Percentiles rank a stretch among this genome's conserved stretches.
Evolutionary conservation across 148 eudicot genomes (phyloP).

Genomic region (Cornus kousa): DNA sequence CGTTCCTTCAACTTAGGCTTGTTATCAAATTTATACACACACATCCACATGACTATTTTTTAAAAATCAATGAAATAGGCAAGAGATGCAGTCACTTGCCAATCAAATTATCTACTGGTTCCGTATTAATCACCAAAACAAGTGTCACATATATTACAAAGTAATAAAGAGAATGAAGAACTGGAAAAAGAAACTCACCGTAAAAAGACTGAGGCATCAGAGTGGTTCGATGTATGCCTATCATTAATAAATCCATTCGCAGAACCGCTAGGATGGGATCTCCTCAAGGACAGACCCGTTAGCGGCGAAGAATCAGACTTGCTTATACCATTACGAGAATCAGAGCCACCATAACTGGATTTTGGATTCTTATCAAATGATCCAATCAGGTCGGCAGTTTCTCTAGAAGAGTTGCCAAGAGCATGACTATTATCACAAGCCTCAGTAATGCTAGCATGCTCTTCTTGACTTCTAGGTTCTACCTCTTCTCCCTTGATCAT

Average conservation of each 20-base stretch:
- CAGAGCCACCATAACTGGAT: conserved; percentile 18
- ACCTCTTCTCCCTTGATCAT: conserved; percentile 25
- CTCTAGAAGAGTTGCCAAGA: conserved; percentile 35
- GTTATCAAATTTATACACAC: too few species aligned
- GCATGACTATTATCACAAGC: conserved; percentile 21
- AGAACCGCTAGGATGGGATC: conserved; percentile 45
- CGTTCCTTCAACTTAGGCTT: too few species aligned
- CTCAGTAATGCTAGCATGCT: conserved; percentile 26
- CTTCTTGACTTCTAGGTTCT: conserved; percentile 19
- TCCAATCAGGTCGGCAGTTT: conserved; percentile 82
- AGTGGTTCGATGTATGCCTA: conserved; percentile 55
- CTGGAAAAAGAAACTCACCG: conserved; percentile 41
- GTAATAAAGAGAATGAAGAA: neutral
- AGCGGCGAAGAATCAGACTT: conserved; percentile 43
- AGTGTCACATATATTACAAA: too few species aligned
- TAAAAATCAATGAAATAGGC: neutral
- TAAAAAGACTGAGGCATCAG: conserved; percentile 81
- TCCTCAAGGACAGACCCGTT: conserved; percentile 77
- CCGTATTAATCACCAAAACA: too few species aligned
- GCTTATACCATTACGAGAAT: conserved; percentile 29
- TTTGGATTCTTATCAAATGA: conserved; percentile 49
- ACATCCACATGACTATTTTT: too few species aligned
- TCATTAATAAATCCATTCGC: conserved; percentile 43
- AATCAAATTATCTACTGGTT: too few species aligned
- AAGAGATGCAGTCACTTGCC: neutral